Evolutionary conservation across 148 eudicot species (phyloP), one percentile per base, ranked within the genome.

Genomic region (Rhododendron ferrugineum): DNA sequence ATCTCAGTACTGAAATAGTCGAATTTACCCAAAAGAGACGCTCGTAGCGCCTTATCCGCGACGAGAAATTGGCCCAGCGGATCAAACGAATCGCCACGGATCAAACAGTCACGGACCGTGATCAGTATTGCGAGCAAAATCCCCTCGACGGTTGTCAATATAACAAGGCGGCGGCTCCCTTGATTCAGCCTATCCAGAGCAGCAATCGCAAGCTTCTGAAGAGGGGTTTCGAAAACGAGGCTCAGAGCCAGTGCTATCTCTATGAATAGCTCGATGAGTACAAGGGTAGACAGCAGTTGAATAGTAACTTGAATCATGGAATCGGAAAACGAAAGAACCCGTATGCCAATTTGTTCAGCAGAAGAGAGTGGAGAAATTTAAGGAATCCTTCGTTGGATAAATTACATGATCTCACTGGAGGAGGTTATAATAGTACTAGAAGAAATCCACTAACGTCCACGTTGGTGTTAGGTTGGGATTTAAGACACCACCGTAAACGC

Each of bases 11-110:
- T 32, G 6, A 60, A 11, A 11, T 6, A 58, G 26, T 60, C 30
- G 30, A 3, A 15, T 52, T 26, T 88, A 91, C 93, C 93, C 89
- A 87, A 86, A 44, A 91, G 89, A 82, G 93, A 90, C 80, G 91
- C 78, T 70, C 84, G 88, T 20, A 91, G 90, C 54, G 88, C 81
- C 81, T 73, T 32, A 10, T 91, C 81, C 26, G 80, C 83, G 36
- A 90, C 82, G 62, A 91, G 81, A 52, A 88, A 82, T 76, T 91
- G 89, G 86, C 87, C 92, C 26, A 89, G 85, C n/a, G 90, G 90
- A 66, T 91, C 89, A 11, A 86, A 54, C 14, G 82, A 77, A 37
- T 88, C 92, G 46, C 89, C 88, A 47, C 86, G 90, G 20, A 75
- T 82, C n/a, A 87, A 88, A 50, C 89, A 77, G 62, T 85, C 58